Evolutionary conservation across 2,329 filamentous ascomycete genomes (phyloP).

Genomic region (Metarhizium guizhouense): DNA sequence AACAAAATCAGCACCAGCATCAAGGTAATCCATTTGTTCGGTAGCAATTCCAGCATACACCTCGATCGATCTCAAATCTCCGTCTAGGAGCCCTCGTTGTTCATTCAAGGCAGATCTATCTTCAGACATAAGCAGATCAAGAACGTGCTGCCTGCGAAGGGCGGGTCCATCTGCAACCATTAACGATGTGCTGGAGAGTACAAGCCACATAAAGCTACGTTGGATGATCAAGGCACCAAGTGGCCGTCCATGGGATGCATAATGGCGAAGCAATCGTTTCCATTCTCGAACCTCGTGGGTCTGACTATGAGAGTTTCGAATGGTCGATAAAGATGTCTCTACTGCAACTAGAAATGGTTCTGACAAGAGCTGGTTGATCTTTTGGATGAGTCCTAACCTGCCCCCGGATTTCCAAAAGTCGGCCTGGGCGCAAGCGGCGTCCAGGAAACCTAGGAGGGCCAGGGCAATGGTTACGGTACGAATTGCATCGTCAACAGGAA

Average conservation of each 20-base stretch:
- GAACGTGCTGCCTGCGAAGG: slow-evolving; percentile 53
- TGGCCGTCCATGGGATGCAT: slow-evolving; percentile 69
- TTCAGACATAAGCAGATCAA: slow-evolving; percentile 63
- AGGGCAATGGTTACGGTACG: slow-evolving; percentile 68
- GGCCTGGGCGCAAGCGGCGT: slow-evolving; percentile 68
- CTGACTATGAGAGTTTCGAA: slow-evolving; percentile 66
- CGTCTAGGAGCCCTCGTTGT: slow-evolving; percentile 30
- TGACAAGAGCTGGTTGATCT: slow-evolving; percentile 65
- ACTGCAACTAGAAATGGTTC: slow-evolving; percentile 79
- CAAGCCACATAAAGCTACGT: slow-evolving; percentile 76
- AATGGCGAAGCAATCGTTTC: slow-evolving; percentile 79
- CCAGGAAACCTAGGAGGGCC: slow-evolving; percentile 82
- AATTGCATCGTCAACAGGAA: slow-evolving; percentile 56
- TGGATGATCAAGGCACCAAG: slow-evolving; percentile 88
- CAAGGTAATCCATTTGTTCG: slow-evolving; percentile 78
- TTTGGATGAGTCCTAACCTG: slow-evolving; percentile 62
- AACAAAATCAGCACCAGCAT: slow-evolving; percentile 84
- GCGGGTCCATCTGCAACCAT: slow-evolving; percentile 55
- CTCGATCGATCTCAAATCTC: slow-evolving; percentile 48
- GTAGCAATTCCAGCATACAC: slow-evolving; percentile 62
- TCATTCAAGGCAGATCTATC: slow-evolving; percentile 33
- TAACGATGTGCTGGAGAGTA: slow-evolving; percentile 70
- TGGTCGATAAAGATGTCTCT: slow-evolving; percentile 82
- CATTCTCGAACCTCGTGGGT: slow-evolving; percentile 68
- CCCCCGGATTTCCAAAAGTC: slow-evolving; percentile 75